Percentiles rank a stretch among this genome's conserved stretches.
These are phyloP conservation scores for Furcasterigmium furcatum DNA, from an alignment of 2,329 filamentous ascomycete species.

Conservation along the genomic window DNA sequence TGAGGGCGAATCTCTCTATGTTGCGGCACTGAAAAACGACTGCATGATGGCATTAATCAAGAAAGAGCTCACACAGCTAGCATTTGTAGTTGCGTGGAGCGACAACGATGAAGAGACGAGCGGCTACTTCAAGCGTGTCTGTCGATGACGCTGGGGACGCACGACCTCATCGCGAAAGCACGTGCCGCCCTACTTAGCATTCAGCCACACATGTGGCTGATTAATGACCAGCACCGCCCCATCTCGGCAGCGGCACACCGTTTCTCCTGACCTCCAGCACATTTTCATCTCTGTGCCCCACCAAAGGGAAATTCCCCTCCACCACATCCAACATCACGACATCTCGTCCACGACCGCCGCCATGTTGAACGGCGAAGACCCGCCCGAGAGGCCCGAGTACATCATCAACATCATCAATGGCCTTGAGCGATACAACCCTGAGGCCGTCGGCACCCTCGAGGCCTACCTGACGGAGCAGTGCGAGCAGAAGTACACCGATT, in stretches of 20 bases:
- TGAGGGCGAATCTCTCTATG: too few relatives aligned
- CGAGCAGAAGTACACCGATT: slow-evolving; percentile 90
- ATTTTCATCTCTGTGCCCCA: slow-evolving; percentile 28
- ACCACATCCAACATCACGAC: slow-evolving; percentile 13
- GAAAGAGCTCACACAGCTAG: too few relatives aligned
- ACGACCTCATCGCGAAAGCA: neutral
- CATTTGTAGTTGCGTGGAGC: too few relatives aligned
- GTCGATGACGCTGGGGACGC: slow-evolving; percentile 12
- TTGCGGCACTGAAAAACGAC: too few relatives aligned
- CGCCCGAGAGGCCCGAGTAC: slow-evolving; percentile 86
- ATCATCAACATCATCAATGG: slow-evolving; percentile 94
- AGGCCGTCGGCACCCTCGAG: slow-evolving; percentile 91
- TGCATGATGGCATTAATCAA: too few relatives aligned
- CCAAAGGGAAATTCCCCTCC: slow-evolving; percentile 32
- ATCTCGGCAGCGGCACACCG: neutral
- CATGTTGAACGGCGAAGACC: slow-evolving; percentile 75
- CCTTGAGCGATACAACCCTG: slow-evolving; percentile 97
- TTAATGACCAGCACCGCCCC: neutral
- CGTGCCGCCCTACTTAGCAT: slow-evolving; percentile 2
- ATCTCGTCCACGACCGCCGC: slow-evolving; percentile 3
- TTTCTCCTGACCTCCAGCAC: slow-evolving; percentile 1
- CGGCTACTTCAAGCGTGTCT: neutral
- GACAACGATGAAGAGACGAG: too few relatives aligned
- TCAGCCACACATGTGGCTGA: neutral
- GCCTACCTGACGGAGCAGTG: slow-evolving; percentile 93